These are phyloP conservation scores for Nannizziopsis arthrosporioides DNA, from an alignment of 2,329 filamentous ascomycete genomes.

Conservation along the genomic window DNA sequence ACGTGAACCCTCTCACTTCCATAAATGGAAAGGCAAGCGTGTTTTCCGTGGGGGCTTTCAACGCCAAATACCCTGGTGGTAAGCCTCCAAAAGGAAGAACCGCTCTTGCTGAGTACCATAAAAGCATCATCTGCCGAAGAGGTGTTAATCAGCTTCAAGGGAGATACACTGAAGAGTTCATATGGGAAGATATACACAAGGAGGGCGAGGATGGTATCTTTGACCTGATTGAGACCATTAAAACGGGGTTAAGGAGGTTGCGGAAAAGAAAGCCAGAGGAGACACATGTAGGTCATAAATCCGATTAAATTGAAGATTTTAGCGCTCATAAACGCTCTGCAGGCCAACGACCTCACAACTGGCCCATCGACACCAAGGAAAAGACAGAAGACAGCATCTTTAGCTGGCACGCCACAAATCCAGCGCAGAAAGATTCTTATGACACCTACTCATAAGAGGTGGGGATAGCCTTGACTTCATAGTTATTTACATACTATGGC, in stretches of 20 bases:
- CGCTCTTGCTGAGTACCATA: conserved; percentile 60
- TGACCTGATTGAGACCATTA: conserved; percentile 54
- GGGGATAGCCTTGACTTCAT: conserved; percentile 9
- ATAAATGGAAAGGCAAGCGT: conserved; percentile 83
- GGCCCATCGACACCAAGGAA: conserved; percentile 45
- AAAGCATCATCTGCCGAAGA: conserved; percentile 78
- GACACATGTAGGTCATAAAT: conserved; percentile 24
- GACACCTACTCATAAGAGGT: conserved; percentile 55
- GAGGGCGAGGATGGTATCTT: conserved; percentile 55
- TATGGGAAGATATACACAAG: conserved; percentile 75
- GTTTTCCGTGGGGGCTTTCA: conserved; percentile 60
- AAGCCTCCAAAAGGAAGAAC: conserved; percentile 53
- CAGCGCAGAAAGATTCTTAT: conserved; percentile 37
- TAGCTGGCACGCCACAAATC: conserved; percentile 33
- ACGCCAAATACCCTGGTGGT: conserved; percentile 58
- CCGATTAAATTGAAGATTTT: background rate
- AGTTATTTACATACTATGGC: too few species aligned
- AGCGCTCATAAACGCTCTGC: conserved; percentile 16
- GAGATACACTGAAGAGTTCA: conserved; percentile 82
- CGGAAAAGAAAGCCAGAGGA: conserved; percentile 41
- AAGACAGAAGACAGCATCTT: conserved; percentile 41
- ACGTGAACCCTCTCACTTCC: conserved; percentile 72
- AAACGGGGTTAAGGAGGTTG: conserved; percentile 53
- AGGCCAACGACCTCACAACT: conserved; percentile 23
- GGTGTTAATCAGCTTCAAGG: conserved; percentile 82